Base-by-base conservation (phyloP, 148 eudicot species). In the Beta vulgaris region DNA sequence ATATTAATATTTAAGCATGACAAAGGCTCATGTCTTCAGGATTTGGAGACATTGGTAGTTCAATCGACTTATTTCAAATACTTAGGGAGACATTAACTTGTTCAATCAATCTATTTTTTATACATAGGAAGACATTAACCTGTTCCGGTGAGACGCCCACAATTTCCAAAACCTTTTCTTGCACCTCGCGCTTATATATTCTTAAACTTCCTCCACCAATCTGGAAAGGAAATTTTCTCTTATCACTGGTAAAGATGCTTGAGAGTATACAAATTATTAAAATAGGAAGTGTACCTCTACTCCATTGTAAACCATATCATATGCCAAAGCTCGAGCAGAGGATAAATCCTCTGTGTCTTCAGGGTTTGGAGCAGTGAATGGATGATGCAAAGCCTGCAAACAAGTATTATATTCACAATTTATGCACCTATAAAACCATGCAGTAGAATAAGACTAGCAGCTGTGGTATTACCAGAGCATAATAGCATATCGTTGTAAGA, bases 241-340 rank as follows among this genome's bases (percentile, higher is more conserved):
- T 62, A 62, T 54, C 61, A 35, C 26, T 9, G 36, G 61, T 46
- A 42, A 29, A 21, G 37, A 32, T 14, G 35, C 19, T 32, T 16
- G 40, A 53, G 35, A 58, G 36, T 16, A 40, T 35, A 18, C 9
- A 31, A n/a, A 69, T 32, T 8, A 69, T 15, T 43, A 35, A 3
- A 9, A 40, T 21, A 28, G 2, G 26, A 44, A 49, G 62, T 18
- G 43, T 83, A 95, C 98, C 97, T 95, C 98, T 53, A 95, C 95
- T 55, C 98, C 98, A 62, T 92, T 95, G 86, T 95, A 95, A 81
- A 95, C 98, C 96, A 95, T 95, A 88, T 95, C 98, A 89, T 95
- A 95, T 61, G 98, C 98, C 77, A 95, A 90, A 77, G 98, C 98
- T 79, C 97, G 96, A 57, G 98, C 98, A 79, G 98, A 92, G 55